A percentile compares a stretch with the other conserved stretches of the same genome.
phyloP scores from a whole-genome alignment of 208 protist genomes.

The Trypanosomatidae sp. region DNA sequence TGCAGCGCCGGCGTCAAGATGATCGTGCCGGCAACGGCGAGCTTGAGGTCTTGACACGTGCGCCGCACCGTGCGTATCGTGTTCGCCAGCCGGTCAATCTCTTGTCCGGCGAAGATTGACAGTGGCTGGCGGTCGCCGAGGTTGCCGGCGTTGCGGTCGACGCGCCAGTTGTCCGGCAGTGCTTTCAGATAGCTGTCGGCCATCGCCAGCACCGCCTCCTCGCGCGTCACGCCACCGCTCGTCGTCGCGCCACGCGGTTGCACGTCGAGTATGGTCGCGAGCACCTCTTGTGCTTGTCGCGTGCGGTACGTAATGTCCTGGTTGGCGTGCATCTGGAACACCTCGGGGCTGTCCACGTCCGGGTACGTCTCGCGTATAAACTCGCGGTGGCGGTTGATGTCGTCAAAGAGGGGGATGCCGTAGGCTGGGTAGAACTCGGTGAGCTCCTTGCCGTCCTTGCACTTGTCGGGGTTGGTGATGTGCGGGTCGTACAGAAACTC shows the following conservation, averaged over 20 bases:
- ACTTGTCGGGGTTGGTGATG: slow-evolving; percentile 86
- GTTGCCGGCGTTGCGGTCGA: slow-evolving; percentile 70
- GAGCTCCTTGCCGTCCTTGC: slow-evolving; percentile 67
- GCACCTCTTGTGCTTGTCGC: slow-evolving; percentile 83
- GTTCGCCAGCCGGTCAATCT: slow-evolving; percentile 91
- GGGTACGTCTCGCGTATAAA: slow-evolving; percentile 93
- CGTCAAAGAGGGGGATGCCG: slow-evolving; percentile 86
- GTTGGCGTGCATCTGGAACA: slow-evolving; percentile 97
- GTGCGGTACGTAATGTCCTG: slow-evolving; percentile 93
- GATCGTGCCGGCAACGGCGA: slow-evolving; percentile 95
- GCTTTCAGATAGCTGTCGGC: slow-evolving; percentile 86
- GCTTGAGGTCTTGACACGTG: slow-evolving; percentile 90
- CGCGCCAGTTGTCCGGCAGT: slow-evolving; percentile 83
- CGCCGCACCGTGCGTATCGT: slow-evolving; percentile 70
- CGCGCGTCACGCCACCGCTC: slow-evolving; percentile 81
- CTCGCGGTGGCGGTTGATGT: slow-evolving; percentile 88
- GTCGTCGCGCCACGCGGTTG: slow-evolving; percentile 88
- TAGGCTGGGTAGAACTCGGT: slow-evolving; percentile 81
- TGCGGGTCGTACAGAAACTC: slow-evolving; percentile 86
- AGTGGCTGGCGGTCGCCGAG: slow-evolving; percentile 86
- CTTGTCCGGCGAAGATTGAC: slow-evolving; percentile 94
- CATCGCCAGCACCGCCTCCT: slow-evolving; percentile 88
- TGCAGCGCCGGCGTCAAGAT: slow-evolving; percentile 94
- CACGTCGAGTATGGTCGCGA: slow-evolving; percentile 94
- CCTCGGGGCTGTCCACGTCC: slow-evolving; percentile 92